phyloP scores from a whole-genome alignment of 192 early-diverging fungal species.

The Rhizophagus sp. region DNA sequence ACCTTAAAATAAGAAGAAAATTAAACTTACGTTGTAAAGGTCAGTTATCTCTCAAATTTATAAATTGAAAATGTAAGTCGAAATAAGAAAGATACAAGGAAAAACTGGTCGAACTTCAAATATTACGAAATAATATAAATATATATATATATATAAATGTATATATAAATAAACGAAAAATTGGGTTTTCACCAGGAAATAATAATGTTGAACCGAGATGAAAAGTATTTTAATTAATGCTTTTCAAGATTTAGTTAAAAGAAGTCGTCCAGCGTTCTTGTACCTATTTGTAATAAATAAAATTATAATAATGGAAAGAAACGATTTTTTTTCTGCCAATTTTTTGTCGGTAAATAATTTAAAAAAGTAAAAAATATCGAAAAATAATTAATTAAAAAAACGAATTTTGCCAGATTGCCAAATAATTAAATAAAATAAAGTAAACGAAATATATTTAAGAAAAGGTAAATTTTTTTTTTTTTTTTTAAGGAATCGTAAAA shows the following conservation, averaged over 20 bases:
- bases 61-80: too few relatives aligned
- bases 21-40: too few relatives aligned
- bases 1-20: too few relatives aligned
- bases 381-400: background rate
- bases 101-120: background rate
- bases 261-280: constrained; percentile 27
- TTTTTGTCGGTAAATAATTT: constrained; percentile 3
- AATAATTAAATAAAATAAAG: background rate
- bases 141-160: background rate
- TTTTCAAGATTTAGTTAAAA: background rate
- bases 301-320: background rate
- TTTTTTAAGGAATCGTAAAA: background rate
- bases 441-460: background rate
- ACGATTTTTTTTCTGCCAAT: constrained; percentile 2
- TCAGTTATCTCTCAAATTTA: too few relatives aligned
- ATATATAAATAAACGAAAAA: constrained; percentile 1
- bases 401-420: constrained; percentile 2
- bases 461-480: constrained; percentile 1
- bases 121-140: too few relatives aligned
- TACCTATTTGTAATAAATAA: too few relatives aligned
- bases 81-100: background rate
- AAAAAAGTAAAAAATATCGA: background rate
- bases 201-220: background rate
- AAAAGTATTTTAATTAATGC: background rate
- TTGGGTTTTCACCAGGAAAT: constrained; percentile 9